phyloP scores from a whole-genome alignment of 1,284 basidiomycete genomes.

The Heliocybe sulcata region DNA sequence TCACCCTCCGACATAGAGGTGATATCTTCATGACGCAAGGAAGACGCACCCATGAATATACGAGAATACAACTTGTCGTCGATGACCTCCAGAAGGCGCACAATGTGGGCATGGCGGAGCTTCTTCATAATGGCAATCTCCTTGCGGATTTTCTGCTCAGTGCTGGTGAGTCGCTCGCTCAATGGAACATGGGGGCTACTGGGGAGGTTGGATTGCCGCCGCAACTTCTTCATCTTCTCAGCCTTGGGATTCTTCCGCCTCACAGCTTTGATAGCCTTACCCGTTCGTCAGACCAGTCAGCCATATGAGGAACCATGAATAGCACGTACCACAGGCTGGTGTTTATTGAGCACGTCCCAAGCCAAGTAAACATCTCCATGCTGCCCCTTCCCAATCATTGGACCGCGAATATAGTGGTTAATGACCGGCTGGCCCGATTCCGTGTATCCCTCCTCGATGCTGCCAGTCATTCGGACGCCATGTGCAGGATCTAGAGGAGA shows the following conservation, averaged over 20 bases:
- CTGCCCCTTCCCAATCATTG: slow-evolving; percentile 71
- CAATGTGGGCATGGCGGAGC: slow-evolving; percentile 87
- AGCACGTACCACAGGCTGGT: slow-evolving; percentile 30
- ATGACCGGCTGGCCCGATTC: slow-evolving; percentile 31
- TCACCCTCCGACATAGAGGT: slow-evolving; percentile 8
- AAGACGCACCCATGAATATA: slow-evolving; percentile 83
- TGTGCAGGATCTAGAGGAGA: slow-evolving; percentile 46
- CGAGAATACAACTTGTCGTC: slow-evolving; percentile 88
- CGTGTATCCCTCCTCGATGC: not conserved
- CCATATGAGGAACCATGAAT: not conserved
- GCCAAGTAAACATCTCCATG: slow-evolving; percentile 79
- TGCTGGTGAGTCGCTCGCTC: slow-evolving; percentile 57
- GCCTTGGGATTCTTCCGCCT: slow-evolving; percentile 48
- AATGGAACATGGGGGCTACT: slow-evolving; percentile 43
- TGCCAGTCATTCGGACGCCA: slow-evolving; percentile 12
- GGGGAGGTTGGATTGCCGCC: slow-evolving; percentile 41
- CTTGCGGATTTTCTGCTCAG: slow-evolving; percentile 76
- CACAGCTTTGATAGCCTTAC: slow-evolving; percentile 80
- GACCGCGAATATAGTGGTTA: slow-evolving; percentile 73
- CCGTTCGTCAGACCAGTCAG: slow-evolving; percentile 1
- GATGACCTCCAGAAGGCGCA: slow-evolving; percentile 90
- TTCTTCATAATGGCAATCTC: slow-evolving; percentile 99
- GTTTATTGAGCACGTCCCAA: slow-evolving; percentile 40
- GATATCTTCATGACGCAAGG: slow-evolving; percentile 8
- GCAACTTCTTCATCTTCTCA: slow-evolving; percentile 50